Percentiles rank a stretch among this genome's conserved stretches.
Conservation (phyloP, 805 yeast genomes). For the Alloascoidea hylecoeti region DNA sequence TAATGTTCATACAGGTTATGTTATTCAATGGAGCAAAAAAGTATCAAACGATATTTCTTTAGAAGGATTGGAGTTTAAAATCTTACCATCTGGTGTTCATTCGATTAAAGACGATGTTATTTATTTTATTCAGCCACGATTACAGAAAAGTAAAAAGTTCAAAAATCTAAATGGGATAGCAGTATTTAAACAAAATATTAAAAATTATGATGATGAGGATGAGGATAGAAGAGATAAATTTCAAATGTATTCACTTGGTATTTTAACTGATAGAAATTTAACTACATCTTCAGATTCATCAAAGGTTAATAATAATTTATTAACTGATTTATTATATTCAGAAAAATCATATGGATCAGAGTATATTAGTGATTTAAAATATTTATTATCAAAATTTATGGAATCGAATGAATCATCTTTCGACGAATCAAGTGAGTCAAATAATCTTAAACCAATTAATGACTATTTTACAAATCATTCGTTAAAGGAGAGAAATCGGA, state of each 20-base stretch:
- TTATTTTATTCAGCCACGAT: conserved; percentile 27
- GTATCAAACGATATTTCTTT: conserved; percentile 12
- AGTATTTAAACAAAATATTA: conserved; percentile 31
- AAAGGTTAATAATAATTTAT: too few species aligned
- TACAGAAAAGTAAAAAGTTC: not conserved
- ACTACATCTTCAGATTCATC: conserved; percentile 13
- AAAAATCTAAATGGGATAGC: conserved; percentile 30
- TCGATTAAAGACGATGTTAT: conserved; percentile 34
- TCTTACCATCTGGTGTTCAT: conserved; percentile 59
- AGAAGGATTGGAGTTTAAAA: conserved; percentile 40
- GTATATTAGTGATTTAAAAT: conserved; percentile 12
- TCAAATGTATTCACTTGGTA: conserved; percentile 51
- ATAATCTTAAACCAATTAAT: conserved; percentile 5
- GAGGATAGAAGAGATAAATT: conserved; percentile 13
- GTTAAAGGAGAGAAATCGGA: too few species aligned
- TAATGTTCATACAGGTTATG: conserved; percentile 28
- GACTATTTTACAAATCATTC: conserved; percentile 2
- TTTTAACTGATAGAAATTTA: conserved; percentile 8
- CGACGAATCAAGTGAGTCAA: conserved; percentile 5
- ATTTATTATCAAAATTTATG: conserved; percentile 7
- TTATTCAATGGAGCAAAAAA: conserved; percentile 22
- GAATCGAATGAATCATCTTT: too few species aligned
- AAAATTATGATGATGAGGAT: conserved; percentile 10
- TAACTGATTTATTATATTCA: not conserved
- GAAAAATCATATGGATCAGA: conserved; percentile 5